These are phyloP conservation scores for Bipolaris gigantea DNA, from an alignment of 2,329 filamentous ascomycete species.

Conservation along the genomic window DNA sequence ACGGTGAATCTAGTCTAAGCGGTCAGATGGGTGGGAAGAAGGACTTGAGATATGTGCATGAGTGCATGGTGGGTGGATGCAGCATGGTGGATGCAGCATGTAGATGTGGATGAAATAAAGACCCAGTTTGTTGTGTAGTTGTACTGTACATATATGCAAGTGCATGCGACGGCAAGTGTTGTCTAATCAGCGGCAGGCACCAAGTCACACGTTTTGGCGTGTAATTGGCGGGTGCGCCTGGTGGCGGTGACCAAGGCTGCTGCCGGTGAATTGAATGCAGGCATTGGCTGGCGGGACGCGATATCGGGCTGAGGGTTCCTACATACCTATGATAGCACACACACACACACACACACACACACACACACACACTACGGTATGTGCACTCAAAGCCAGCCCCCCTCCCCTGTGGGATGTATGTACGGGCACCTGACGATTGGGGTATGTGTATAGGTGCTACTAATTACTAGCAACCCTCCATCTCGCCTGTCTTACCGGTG, in stretches of 20 bases:
- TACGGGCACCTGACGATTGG: too few species aligned
- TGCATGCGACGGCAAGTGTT: background rate
- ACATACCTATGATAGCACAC: too few species aligned
- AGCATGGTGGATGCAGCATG: too few species aligned
- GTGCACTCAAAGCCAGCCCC: background rate
- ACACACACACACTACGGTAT: too few species aligned
- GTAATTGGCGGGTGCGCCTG: conserved; percentile 10
- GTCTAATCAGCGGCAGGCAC: background rate
- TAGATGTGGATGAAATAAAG: background rate
- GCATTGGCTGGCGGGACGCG: conserved; percentile 1
- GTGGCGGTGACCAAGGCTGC: conserved; percentile 5
- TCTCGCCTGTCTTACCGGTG: too few species aligned
- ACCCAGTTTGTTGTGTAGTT: background rate
- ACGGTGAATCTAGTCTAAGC: conserved; percentile 30
- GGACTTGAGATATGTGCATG: background rate
- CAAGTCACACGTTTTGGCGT: conserved; percentile 13
- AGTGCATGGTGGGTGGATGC: too few species aligned
- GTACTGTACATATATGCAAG: background rate
- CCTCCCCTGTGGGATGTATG: background rate
- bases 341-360: too few species aligned
- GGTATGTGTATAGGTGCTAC: too few species aligned
- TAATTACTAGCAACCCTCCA: too few species aligned
- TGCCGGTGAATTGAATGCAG: conserved; percentile 7
- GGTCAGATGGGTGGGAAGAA: background rate
- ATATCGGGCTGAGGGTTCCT: too few species aligned